Evolutionary conservation across 73 alveolate species (phyloP), one percentile per base, ranked within the genome.

Genomic region (Effrenium voratum): DNA sequence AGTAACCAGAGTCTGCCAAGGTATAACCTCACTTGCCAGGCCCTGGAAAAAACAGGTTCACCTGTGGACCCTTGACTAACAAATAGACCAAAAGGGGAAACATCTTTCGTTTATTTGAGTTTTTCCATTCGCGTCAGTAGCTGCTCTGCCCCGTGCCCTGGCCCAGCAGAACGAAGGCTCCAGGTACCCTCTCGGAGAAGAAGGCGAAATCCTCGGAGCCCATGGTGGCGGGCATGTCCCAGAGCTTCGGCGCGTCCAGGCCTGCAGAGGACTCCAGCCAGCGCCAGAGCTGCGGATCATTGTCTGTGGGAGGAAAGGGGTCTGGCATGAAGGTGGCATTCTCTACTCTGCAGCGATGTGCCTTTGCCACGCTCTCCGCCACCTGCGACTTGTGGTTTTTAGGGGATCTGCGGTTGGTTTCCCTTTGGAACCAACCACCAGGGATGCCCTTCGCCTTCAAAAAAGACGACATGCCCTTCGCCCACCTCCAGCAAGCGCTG

Each of bases 171-270:
- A 85, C 68, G 81, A 85, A 85, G 2, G 94, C 94, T 16, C 63
- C 94, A 3, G 94, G 94, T 32, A 85, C 68, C 79, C 57, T 24
- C 94, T 85, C 46, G 5, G 94, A 32, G 59, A 38, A 85, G 81
- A 85, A 85, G n/a, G 94, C 79, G 44, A 85, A 85, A 81, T 85
- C 94, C 81, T 85, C 59, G n/a, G 26, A 24, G 82, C 77, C 77
- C 77, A 63, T 63, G 32, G 77, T 63, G 40, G 77, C 41, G 19
- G 32, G 40, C 40, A 63, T 28, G 77, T 19, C 38, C 38, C 34
- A 19, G n/a, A 24, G 16, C 34, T 10, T 19, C 0, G 38, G 38
- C 22, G 34, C 85, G 34, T 32, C 44, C 44, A 32, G 80, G 22
- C 80, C 80, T 4, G 80, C 41, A 32, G 80, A 68, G 44, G 34